Percentiles rank a stretch among this genome's conserved stretches.
These are phyloP conservation scores for Phaeosphaeriaceae sp. DNA, from an alignment of 2,329 filamentous ascomycete species.

Conservation along the genomic window DNA sequence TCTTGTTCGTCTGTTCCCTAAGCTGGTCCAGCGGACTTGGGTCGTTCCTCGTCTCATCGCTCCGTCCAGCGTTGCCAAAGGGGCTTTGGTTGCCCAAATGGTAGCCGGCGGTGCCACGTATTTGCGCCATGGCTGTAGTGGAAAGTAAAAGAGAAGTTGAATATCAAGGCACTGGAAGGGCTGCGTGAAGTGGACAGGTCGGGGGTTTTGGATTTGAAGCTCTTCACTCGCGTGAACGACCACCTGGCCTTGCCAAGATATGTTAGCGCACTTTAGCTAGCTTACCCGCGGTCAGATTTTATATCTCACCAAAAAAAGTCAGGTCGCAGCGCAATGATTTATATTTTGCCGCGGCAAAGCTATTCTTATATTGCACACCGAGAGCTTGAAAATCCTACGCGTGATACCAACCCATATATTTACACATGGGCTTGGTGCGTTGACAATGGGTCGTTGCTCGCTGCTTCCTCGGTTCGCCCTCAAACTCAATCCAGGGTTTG, in stretches of 20 bases:
- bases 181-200: conserved; percentile 33
- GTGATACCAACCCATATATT: neutral
- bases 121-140: conserved; percentile 60
- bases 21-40: conserved; percentile 85
- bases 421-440: neutral
- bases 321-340: neutral
- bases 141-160: conserved; percentile 23
- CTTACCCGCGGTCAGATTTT: conserved; percentile 8
- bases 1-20: conserved; percentile 95
- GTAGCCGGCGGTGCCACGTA: conserved; percentile 74
- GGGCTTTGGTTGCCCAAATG: conserved; percentile 78
- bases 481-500: neutral
- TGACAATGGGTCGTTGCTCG: neutral
- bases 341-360: neutral
- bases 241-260: conserved; percentile 25
- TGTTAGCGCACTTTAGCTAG: conserved; percentile 24
- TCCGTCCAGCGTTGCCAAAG: conserved; percentile 67
- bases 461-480: neutral
- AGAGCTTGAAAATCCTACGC: neutral
- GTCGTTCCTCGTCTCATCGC: conserved; percentile 66
- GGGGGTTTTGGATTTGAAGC: conserved; percentile 37
- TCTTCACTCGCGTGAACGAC: conserved; percentile 25
- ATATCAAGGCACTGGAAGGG: conserved; percentile 20
- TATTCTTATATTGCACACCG: neutral
- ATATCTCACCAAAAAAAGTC: neutral